Evolutionary conservation across 306 rosid genomes (phyloP), one percentile per base, ranked within the genome.

Genomic region (Datisca glomerata): DNA sequence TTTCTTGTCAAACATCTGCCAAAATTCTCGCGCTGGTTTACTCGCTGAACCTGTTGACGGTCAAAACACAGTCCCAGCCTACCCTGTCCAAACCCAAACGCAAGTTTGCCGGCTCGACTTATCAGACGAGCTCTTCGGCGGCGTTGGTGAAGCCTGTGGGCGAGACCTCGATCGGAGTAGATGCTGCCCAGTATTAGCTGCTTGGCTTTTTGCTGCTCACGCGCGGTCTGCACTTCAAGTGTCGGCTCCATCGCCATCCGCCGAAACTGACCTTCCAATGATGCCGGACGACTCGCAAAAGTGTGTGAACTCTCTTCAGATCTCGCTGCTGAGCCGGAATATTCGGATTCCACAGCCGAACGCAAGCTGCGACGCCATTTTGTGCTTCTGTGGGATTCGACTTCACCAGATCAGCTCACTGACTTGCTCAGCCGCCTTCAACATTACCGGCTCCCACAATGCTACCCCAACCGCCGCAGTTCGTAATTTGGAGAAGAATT

Each of bases 161-260:
- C 64, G 77, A 14, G 36, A 84, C 70, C 79, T 89, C 9, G 98
- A 89, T 79, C 77, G 98, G 2, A 84, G 91, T 69, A 75, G 98
- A 0, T 89, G 98, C 70, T 89, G 98, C 41, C 98, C 98, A 0
- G 98, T 89, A 2, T 68, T 89, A 0, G 98, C 95, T 1, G 98
- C 98, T 3, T 89, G 98, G 98, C 95, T 89, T 0, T 89, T 65
- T 59, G 98, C 98, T 0, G 95, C 98, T 0, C 98, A 89, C 53
- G 91, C 98, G 9, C 68, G 86, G 11, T 48, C 98, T 0, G 98
- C 98, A 0, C 81, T 89, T 0, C 52, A 83, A 12, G 13, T 83
- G 2, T 24, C 89, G 1, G 60, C 77, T 0, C 70, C 66, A 8
- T 20, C 57, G 0, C 79, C 85, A 0, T 4, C 71, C 0, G 18